Evolutionary conservation across 106 monocot species (phyloP).

Genomic region (Allium fistulosum): DNA sequence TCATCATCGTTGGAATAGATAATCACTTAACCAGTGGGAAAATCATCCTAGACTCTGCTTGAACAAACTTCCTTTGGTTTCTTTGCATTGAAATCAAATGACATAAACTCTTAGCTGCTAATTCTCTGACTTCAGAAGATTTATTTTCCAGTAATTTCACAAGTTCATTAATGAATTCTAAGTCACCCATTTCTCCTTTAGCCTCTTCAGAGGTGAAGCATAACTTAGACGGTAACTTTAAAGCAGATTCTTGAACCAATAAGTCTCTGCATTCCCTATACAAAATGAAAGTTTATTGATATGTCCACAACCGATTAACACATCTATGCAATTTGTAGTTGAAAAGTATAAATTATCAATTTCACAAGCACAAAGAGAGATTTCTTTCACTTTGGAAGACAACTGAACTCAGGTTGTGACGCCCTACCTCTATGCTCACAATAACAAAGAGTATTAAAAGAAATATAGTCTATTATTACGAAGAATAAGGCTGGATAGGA

Average conservation of each 20-base stretch:
- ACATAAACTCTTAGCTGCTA: slow-evolving; percentile 43
- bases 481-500: no score
- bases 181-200: slow-evolving; percentile 41
- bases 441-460: no score
- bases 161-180: slow-evolving; percentile 46
- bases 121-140: slow-evolving; percentile 31
- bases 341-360: slow-evolving; percentile 31
- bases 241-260: slow-evolving; percentile 23
- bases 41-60: slow-evolving; percentile 7
- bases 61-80: slow-evolving; percentile 29
- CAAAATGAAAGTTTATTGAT: slow-evolving; percentile 28
- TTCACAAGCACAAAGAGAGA: no score
- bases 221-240: slow-evolving; percentile 26
- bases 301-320: slow-evolving; percentile 21
- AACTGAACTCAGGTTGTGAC: no score
- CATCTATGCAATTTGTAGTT: slow-evolving; percentile 8
- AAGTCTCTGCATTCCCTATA: slow-evolving; percentile 24
- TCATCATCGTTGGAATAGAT: no score
- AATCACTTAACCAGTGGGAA: no score
- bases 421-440: no score
- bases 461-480: no score
- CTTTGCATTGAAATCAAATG: slow-evolving; percentile 40
- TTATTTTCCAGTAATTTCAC: slow-evolving; percentile 26
- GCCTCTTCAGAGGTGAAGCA: slow-evolving; percentile 28
- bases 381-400: no score